Evolutionary conservation across 2,329 filamentous ascomycete species (phyloP).

Genomic region (Ascochyta koolunga): DNA sequence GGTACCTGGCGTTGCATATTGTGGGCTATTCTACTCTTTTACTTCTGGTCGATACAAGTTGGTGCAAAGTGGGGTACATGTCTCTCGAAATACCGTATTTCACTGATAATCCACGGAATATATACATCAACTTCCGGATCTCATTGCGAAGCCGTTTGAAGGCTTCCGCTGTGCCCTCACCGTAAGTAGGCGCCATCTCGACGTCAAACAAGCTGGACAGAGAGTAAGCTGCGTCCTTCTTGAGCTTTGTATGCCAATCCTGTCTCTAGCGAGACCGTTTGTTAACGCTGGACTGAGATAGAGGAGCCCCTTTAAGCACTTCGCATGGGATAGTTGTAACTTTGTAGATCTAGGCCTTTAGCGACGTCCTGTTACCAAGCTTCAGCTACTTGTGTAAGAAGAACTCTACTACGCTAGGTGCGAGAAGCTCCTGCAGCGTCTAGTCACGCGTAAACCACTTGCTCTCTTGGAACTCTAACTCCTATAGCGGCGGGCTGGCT

Average conservation of each 20-base stretch:
- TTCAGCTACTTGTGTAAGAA: slow-evolving; percentile 14
- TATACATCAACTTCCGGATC: slow-evolving; percentile 11
- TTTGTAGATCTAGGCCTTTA: background rate
- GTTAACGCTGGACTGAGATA: slow-evolving; percentile 11
- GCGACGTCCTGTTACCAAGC: slow-evolving; percentile 15
- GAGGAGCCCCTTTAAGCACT: background rate
- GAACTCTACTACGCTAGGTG: slow-evolving; percentile 21
- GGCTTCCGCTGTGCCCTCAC: slow-evolving; percentile 11
- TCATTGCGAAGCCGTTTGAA: slow-evolving; percentile 21
- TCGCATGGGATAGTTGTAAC: too few relatives aligned
- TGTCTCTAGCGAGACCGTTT: slow-evolving; percentile 14
- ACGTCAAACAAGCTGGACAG: slow-evolving; percentile 21
- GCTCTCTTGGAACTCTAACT: slow-evolving; percentile 5
- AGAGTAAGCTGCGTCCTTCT: slow-evolving; percentile 13
- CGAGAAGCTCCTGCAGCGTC: slow-evolving; percentile 12
- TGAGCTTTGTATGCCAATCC: slow-evolving; percentile 16
- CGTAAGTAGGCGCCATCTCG: slow-evolving; percentile 9
- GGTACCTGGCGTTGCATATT: background rate
- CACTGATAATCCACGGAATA: background rate
- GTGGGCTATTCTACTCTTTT: background rate
- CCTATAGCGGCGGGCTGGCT: slow-evolving; percentile 2
- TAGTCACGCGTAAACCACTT: background rate
- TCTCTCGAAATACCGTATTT: background rate
- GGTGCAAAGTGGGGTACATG: background rate
- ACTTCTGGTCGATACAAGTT: background rate